Evolutionary conservation across 2,329 filamentous ascomycete genomes (phyloP).

Genomic region (Penicillium janthinellum): DNA sequence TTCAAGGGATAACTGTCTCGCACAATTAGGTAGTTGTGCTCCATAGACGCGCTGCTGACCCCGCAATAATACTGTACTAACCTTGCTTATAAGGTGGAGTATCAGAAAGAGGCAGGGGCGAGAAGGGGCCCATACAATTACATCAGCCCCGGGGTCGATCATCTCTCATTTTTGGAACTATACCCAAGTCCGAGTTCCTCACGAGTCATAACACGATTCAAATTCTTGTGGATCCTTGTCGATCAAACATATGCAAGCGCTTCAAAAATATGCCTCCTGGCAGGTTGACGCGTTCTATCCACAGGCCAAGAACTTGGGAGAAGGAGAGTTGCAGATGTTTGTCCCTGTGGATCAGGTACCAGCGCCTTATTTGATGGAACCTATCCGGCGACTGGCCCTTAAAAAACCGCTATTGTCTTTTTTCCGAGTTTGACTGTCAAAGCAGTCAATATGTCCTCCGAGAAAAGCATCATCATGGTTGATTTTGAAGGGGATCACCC

Average conservation of each 20-base stretch:
- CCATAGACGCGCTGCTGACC: neutral
- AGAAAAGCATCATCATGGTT: constrained; percentile 4
- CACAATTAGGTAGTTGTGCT: neutral
- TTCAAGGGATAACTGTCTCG: neutral
- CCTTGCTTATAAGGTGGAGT: neutral
- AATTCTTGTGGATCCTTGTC: neutral
- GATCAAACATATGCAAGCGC: neutral
- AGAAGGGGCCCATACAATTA: neutral
- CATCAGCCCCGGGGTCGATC: neutral
- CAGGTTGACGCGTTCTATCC: neutral
- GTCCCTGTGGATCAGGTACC: neutral
- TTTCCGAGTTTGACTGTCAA: neutral
- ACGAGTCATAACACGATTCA: neutral
- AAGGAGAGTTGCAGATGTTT: neutral
- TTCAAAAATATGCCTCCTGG: neutral
- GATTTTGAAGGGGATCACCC: constrained; percentile 13
- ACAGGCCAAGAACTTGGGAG: neutral
- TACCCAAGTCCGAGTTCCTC: neutral
- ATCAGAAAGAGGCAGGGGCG: neutral
- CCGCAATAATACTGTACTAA: neutral
- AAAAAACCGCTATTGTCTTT: neutral
- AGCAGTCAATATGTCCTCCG: neutral
- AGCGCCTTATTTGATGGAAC: neutral
- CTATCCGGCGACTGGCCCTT: neutral
- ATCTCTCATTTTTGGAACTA: neutral